A percentile compares a stretch with the other conserved stretches of the same genome.
phyloP scores from a whole-genome alignment of 2,329 filamentous ascomycete genomes.

The Sporothrix variecibatus region DNA sequence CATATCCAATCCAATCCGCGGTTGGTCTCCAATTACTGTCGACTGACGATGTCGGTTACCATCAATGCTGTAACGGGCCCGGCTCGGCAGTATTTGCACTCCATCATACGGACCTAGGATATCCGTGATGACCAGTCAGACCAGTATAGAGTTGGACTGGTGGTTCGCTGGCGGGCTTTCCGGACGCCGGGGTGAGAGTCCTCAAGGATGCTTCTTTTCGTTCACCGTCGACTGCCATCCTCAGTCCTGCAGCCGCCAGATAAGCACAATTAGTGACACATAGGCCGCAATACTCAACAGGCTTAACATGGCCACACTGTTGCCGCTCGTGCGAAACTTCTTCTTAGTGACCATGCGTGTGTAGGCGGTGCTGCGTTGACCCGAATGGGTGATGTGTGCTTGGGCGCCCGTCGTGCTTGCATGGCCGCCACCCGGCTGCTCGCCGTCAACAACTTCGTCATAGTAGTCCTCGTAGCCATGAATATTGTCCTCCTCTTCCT shows the following conservation, averaged over 20 bases:
- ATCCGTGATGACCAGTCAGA: no score
- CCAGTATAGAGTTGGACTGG: no score
- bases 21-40: no score
- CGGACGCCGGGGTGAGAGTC: no score
- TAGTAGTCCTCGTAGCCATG: conserved; percentile 23
- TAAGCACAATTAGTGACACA: conserved; percentile 55
- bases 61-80: background rate
- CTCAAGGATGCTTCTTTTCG: no score
- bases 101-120: no score
- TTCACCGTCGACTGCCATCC: no score
- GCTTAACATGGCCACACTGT: conserved; percentile 61
- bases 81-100: background rate
- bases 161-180: no score
- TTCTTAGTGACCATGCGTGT: conserved; percentile 46
- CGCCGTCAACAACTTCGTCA: conserved; percentile 26
- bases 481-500: conserved; percentile 35
- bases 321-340: conserved; percentile 65
- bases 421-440: conserved; percentile 24
- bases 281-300: conserved; percentile 60
- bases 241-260: conserved; percentile 28
- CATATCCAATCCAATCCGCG: background rate
- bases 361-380: conserved; percentile 26
- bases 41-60: background rate
- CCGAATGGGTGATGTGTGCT: conserved; percentile 24
- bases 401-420: conserved; percentile 31